Percentiles rank a stretch among this genome's conserved stretches.
These are phyloP conservation scores for Elongisporangium senticosum DNA, from an alignment of 352 stramenopile genomes.

Conservation along the genomic window DNA sequence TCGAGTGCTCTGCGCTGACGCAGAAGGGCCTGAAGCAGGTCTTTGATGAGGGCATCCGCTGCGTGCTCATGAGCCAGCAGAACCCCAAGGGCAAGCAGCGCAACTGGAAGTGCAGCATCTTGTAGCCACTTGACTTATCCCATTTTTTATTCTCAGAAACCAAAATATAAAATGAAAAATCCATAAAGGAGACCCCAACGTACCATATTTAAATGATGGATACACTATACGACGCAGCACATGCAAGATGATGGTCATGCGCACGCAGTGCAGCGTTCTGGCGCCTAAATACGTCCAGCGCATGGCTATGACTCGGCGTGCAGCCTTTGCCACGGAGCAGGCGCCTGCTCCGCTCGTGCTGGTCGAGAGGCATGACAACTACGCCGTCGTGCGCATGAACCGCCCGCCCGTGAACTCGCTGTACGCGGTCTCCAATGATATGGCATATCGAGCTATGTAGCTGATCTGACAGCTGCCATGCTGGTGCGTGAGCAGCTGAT, in stretches of 20 bases:
- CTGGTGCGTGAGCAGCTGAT: constrained; percentile 39
- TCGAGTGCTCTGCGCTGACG: constrained; percentile 92
- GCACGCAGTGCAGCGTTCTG: no score
- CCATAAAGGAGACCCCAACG: no score
- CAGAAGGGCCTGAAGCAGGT: constrained; percentile 93
- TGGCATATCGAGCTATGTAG: constrained; percentile 16
- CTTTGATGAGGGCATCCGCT: constrained; percentile 92
- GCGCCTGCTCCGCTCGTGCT: constrained; percentile 37
- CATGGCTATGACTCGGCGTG: constrained; percentile 2
- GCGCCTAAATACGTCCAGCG: no score
- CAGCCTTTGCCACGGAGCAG: constrained; percentile 27
- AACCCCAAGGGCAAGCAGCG: constrained; percentile 45
- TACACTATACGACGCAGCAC: no score
- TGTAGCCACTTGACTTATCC: constrained; percentile 18
- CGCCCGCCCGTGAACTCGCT: constrained; percentile 73
- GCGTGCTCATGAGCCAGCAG: constrained; percentile 79
- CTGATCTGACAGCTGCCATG: constrained; percentile 48
- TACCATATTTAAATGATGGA: no score
- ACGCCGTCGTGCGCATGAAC: constrained; percentile 78
- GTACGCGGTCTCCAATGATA: constrained; percentile 14
- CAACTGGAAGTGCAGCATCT: constrained; percentile 59
- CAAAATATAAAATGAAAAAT: no score
- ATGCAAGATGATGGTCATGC: no score
- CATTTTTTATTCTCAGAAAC: constrained; percentile 1
- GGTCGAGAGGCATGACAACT: constrained; percentile 66